Conservation (phyloP, 176 grass and related monocot species). For the Eleusine coracana region DNA sequence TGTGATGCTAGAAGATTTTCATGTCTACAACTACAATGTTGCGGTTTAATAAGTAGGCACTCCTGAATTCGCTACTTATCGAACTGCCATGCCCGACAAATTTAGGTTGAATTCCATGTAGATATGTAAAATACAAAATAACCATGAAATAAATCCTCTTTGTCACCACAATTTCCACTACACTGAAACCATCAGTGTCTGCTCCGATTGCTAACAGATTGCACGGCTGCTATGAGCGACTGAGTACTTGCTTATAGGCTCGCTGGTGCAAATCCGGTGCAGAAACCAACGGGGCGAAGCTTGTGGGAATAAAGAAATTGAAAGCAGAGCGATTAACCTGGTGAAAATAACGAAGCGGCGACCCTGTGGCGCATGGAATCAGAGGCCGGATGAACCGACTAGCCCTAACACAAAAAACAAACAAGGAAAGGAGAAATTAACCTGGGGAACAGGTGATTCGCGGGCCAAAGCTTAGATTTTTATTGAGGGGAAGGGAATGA, state of each 20-base stretch:
- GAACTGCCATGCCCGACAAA: background rate
- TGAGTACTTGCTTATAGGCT: background rate
- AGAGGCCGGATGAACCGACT: conserved; percentile 4
- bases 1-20: background rate
- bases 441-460: background rate
- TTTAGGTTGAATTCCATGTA: background rate
- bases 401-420: background rate
- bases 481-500: background rate
- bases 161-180: background rate
- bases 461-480: background rate
- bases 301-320: background rate
- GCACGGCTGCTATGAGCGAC: background rate
- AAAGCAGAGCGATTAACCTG: conserved; percentile 21
- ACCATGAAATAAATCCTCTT: background rate
- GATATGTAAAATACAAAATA: background rate
- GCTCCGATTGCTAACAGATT: background rate
- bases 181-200: background rate
- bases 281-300: background rate
- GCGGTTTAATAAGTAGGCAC: too few species aligned
- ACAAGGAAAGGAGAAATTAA: background rate
- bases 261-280: background rate
- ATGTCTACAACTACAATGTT: background rate
- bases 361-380: conserved; percentile 18
- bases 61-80: background rate
- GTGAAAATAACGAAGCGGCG: conserved; percentile 25